Percentiles rank a stretch among this genome's conserved stretches.
These are phyloP conservation scores for Mortierella sp. DNA, from an alignment of 371 early-diverging fungal genomes.

Conservation along the genomic window DNA sequence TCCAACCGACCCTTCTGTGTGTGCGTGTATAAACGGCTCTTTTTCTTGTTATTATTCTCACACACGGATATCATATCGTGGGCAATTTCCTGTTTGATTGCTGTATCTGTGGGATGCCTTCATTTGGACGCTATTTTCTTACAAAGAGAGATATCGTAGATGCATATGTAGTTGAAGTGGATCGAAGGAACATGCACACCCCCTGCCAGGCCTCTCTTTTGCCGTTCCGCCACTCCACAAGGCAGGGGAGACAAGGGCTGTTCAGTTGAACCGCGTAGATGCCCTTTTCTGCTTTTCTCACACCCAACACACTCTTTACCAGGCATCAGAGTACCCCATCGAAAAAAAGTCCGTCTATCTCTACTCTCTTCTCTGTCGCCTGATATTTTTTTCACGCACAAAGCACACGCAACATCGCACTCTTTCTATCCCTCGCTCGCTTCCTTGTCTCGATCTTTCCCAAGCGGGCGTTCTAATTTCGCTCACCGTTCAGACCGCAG, in stretches of 20 bases:
- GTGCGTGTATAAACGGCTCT: background rate
- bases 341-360: constrained; percentile 17
- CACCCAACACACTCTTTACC: constrained; percentile 12
- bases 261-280: background rate
- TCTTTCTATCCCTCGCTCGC: background rate
- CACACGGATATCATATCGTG: background rate
- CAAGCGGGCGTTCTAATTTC: constrained; percentile 13
- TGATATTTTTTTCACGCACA: background rate
- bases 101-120: background rate
- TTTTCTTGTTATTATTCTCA: background rate
- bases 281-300: constrained; percentile 7
- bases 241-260: background rate
- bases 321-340: background rate
- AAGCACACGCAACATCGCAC: background rate
- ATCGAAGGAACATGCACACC: background rate
- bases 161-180: constrained; percentile 4
- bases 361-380: background rate
- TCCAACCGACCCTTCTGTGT: background rate
- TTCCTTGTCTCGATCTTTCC: background rate
- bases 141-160: background rate
- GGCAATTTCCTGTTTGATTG: background rate
- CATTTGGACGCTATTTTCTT: background rate
- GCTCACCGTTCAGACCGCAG: background rate
- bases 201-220: background rate
- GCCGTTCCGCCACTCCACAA: constrained; percentile 8